These are phyloP conservation scores for Pythium folliculosum DNA, from an alignment of 352 stramenopile species.

Conservation along the genomic window DNA sequence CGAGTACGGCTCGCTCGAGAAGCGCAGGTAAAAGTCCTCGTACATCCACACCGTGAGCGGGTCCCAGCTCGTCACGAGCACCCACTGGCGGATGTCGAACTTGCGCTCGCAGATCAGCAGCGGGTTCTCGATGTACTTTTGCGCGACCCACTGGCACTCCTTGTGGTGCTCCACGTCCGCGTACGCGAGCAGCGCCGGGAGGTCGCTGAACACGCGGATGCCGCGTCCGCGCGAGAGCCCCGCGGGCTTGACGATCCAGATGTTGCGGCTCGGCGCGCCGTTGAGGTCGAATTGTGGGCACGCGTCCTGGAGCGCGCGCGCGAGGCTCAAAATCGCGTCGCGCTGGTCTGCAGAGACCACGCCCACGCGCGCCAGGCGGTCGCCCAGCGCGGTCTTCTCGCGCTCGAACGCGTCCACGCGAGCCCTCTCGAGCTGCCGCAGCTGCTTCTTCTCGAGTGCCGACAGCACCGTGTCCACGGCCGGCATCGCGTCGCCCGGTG, in stretches of 20 bases:
- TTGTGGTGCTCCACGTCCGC: conserved; percentile 86
- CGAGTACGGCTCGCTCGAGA: conserved; percentile 85
- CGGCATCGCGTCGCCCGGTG: conserved; percentile 19
- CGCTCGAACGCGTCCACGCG: conserved; percentile 45
- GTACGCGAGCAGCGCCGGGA: conserved; percentile 82
- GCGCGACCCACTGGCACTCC: conserved; percentile 83
- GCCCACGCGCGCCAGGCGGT: conserved; percentile 46
- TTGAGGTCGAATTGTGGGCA: conserved; percentile 81
- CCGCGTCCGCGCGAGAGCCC: conserved; percentile 82
- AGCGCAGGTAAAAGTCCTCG: conserved; percentile 91
- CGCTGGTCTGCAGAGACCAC: conserved; percentile 29
- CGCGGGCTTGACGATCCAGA: conserved; percentile 95
- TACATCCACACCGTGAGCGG: conserved; percentile 94
- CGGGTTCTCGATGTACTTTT: conserved; percentile 91
- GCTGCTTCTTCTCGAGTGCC: conserved; percentile 55
- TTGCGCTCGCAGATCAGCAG: conserved; percentile 87
- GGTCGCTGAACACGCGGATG: conserved; percentile 89
- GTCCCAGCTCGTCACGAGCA: conserved; percentile 93
- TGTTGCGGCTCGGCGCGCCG: conserved; percentile 70
- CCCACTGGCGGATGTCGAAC: conserved; percentile 94
- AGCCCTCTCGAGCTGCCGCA: conserved; percentile 40
- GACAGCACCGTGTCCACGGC: conserved; percentile 46
- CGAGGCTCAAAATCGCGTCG: conserved; percentile 38
- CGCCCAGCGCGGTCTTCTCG: conserved; percentile 57
- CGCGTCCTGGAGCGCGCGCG: conserved; percentile 35